These are phyloP conservation scores for Triticum turgidum DNA, from an alignment of 176 grass and related monocot genomes.

Conservation along the genomic window DNA sequence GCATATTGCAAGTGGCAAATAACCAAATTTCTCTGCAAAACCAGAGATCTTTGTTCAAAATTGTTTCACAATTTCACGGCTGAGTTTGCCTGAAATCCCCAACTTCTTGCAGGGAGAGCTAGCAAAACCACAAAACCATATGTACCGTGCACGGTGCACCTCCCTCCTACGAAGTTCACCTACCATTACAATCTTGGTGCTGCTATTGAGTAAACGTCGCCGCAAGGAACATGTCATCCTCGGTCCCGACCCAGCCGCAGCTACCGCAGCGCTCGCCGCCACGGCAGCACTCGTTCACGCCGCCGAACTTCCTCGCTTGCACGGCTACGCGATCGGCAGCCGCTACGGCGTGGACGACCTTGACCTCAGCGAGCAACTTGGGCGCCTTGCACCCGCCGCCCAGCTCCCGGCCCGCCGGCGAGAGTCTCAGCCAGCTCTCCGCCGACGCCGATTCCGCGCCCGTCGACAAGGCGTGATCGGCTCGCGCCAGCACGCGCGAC, in stretches of 20 bases:
- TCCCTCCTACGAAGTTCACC: too few relatives aligned
- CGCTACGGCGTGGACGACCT: background rate
- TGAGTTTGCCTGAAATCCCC: too few relatives aligned
- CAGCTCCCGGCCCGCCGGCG: conserved; percentile 7
- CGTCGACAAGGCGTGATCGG: background rate
- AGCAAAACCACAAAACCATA: too few relatives aligned
- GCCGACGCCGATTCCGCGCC: background rate
- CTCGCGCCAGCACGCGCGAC: conserved; percentile 46
- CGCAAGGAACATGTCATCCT: conserved; percentile 63
- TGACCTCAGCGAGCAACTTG: conserved; percentile 39
- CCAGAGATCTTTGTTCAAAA: too few relatives aligned
- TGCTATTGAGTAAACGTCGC: conserved; percentile 36
- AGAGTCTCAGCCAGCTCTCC: conserved; percentile 46
- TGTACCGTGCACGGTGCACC: too few relatives aligned
- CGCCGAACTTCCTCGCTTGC: background rate
- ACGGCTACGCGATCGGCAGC: background rate
- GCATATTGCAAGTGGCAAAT: too few relatives aligned
- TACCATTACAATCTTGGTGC: background rate
- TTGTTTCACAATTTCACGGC: too few relatives aligned
- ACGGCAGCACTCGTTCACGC: background rate
- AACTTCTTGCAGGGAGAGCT: too few relatives aligned
- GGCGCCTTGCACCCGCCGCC: conserved; percentile 30
- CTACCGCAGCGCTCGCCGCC: conserved; percentile 30
- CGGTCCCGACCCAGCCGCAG: conserved; percentile 54
- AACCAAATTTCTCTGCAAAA: too few relatives aligned